Evolutionary conservation across 176 grass and related monocot genomes (phyloP).

Genomic region (Avena eriantha): DNA sequence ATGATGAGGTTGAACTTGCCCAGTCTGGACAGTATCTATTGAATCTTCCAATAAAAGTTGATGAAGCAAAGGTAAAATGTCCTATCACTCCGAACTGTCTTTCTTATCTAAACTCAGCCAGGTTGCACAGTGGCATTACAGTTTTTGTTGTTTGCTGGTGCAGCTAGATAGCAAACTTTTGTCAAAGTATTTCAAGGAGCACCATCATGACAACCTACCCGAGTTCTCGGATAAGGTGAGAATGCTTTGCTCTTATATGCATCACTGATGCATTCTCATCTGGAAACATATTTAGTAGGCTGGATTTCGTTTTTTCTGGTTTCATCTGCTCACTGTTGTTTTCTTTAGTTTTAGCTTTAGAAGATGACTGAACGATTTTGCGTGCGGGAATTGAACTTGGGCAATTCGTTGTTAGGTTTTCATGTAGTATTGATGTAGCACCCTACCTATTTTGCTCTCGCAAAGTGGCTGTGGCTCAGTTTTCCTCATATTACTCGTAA

Average conservation of each 20-base stretch:
- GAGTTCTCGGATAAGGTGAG: slow-evolving; percentile 90
- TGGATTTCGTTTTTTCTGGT: background rate
- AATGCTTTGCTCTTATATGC: slow-evolving; percentile 10
- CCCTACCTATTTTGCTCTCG: background rate
- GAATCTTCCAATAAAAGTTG: slow-evolving; percentile 98
- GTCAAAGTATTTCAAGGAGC: slow-evolving; percentile 87
- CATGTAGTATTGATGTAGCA: slow-evolving; percentile 19
- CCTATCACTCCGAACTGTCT: background rate
- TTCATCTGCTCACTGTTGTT: slow-evolving; percentile 14
- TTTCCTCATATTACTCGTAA: slow-evolving; percentile 12
- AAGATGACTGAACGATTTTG: slow-evolving; percentile 9
- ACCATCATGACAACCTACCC: slow-evolving; percentile 81
- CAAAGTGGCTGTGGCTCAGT: background rate
- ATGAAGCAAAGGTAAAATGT: slow-evolving; percentile 78
- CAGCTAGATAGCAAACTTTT: slow-evolving; percentile 90
- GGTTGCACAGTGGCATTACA: background rate
- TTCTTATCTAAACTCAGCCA: slow-evolving; percentile 12
- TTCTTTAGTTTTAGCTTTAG: background rate
- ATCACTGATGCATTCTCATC: slow-evolving; percentile 7
- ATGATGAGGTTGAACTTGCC: slow-evolving; percentile 94
- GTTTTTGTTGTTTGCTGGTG: slow-evolving; percentile 35
- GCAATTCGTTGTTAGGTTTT: slow-evolving; percentile 23
- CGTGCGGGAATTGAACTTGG: background rate
- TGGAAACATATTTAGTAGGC: background rate
- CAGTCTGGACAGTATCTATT: slow-evolving; percentile 86